Evolutionary conservation across 2,329 filamentous ascomycete species (phyloP).

Genomic region (Sporothrix euskadiensis): DNA sequence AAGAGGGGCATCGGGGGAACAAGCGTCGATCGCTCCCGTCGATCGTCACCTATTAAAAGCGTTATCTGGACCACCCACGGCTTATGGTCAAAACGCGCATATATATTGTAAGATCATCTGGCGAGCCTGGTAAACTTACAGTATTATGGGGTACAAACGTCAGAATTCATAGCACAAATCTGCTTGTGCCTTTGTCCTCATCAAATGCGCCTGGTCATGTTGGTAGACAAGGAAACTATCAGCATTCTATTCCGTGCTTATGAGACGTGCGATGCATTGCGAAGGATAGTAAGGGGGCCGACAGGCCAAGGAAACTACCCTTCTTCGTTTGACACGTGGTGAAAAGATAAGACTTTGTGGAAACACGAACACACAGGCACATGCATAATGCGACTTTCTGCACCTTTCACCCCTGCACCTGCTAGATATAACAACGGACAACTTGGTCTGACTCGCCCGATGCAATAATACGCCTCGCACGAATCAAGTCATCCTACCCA

Average conservation of each 20-base stretch:
- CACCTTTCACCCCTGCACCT: no score
- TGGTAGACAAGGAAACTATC: no score
- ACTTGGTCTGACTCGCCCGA: no score
- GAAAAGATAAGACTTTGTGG: not conserved
- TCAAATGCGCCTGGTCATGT: not conserved
- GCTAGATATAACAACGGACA: no score
- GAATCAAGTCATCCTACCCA: no score
- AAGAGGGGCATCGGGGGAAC: not conserved
- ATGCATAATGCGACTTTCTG: not conserved
- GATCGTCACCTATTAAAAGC: slow-evolving; percentile 12
- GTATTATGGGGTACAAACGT: no score
- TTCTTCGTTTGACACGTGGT: not conserved
- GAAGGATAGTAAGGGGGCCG: no score
- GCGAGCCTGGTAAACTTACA: no score
- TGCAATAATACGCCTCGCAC: no score
- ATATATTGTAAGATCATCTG: not conserved
- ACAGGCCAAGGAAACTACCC: no score
- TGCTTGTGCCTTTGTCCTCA: not conserved
- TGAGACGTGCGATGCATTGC: no score
- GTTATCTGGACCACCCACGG: slow-evolving; percentile 17
- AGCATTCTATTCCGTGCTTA: no score
- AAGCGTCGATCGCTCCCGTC: slow-evolving; percentile 15
- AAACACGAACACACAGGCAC: not conserved
- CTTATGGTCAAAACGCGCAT: not conserved
- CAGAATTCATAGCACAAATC: not conserved